Base-by-base conservation (phyloP, 306 rosid genomes). In the Castanea mollissima region DNA sequence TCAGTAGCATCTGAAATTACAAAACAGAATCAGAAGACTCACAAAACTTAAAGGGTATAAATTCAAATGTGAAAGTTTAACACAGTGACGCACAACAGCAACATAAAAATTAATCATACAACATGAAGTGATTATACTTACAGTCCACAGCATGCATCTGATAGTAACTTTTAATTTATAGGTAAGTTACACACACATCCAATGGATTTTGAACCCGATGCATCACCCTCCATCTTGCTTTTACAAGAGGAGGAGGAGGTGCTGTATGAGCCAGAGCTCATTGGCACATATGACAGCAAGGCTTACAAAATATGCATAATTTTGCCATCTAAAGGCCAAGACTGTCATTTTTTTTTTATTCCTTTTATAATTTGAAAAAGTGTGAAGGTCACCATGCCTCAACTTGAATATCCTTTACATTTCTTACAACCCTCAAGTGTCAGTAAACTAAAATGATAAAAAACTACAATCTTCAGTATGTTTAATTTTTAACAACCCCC, bases 1-100 rank as follows among this genome's bases (percentile, higher is more conserved):
- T 60, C 16, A 31, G 76, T 49, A 52, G 80, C 38, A 73, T 87
- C 94, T 91, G 86, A 68, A 62, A 74, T 75, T 31, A 84, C 55
- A 73, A 78, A 29, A 41, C 19, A 79, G 75, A 51, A 68, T 81
- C 78, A 83, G 74, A 55, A 52, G 7, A 85, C 60, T 21, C 76
- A 74, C 19, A 57, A 41, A 63, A 82, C 34, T 79, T 63, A 35
- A 55, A 69, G 64, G 67, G 21, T 68, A 70, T n/a, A 71, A 76
- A 56, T 71, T 6, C 75, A 80, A 41, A 41, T 41, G 46, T 9
- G 12, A 83, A 75, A 81, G 56, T 29, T 11, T 78, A 38, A 79
- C 15, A n/a, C 16, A 51, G 34, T 4, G 27, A 74, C 72, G 27
- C 49, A 78, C 55, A 38, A 71, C 57, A 74, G 63, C 73, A 62